Evolutionary conservation across 805 yeast genomes (phyloP).

Genomic region (Scheffersomyces stipitis): DNA sequence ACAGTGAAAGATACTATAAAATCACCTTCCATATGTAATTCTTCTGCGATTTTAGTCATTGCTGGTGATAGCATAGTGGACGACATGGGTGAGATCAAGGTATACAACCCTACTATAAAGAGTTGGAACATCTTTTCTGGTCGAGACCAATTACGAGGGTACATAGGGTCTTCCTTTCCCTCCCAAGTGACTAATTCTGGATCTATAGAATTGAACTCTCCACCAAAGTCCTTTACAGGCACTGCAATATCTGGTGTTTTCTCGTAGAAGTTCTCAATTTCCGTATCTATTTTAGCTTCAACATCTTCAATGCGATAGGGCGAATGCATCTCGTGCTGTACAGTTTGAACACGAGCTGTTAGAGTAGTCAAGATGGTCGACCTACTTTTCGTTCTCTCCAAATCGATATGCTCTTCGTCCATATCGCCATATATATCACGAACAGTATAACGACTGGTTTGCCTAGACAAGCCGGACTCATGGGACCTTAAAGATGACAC

Average conservation of each 20-base stretch:
- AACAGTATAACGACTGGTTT: slow-evolving; percentile 12
- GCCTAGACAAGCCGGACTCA: slow-evolving; percentile 7
- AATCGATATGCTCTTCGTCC: slow-evolving; percentile 22
- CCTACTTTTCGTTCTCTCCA: slow-evolving; percentile 28
- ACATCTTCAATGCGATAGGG: too few species aligned
- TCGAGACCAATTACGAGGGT: slow-evolving; percentile 36
- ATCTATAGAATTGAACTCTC: slow-evolving; percentile 30
- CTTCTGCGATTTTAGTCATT: slow-evolving; percentile 24
- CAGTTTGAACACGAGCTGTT: slow-evolving; percentile 1
- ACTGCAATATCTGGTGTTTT: slow-evolving; percentile 20
- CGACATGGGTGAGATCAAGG: slow-evolving; percentile 41
- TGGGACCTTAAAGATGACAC: too few species aligned
- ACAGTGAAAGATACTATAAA: slow-evolving; percentile 32
- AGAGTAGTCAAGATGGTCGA: slow-evolving; percentile 21
- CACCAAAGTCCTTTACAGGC: slow-evolving; percentile 29
- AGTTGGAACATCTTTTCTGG: slow-evolving; percentile 20
- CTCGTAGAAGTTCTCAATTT: slow-evolving; percentile 13
- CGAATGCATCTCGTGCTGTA: neutral
- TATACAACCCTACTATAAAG: slow-evolving; percentile 32
- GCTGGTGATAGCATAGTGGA: slow-evolving; percentile 43
- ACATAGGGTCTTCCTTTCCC: slow-evolving; percentile 28
- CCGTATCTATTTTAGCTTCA: slow-evolving; percentile 4
- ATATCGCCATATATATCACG: slow-evolving; percentile 31
- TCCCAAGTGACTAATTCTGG: slow-evolving; percentile 41
- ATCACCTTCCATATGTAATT: slow-evolving; percentile 25